These are phyloP conservation scores for Fusarium luffae DNA, from an alignment of 2,329 filamentous ascomycete species.

Conservation along the genomic window DNA sequence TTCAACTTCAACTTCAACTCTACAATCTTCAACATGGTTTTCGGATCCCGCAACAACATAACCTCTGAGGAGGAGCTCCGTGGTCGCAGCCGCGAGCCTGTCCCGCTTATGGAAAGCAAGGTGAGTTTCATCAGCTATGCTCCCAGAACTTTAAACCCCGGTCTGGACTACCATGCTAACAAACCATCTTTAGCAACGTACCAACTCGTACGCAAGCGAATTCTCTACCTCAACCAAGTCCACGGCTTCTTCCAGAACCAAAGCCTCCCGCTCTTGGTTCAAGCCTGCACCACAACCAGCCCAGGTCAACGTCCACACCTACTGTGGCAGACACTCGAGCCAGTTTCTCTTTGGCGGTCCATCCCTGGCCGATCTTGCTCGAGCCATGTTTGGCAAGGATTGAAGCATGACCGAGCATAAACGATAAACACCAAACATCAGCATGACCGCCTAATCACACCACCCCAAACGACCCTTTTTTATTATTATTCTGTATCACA, in stretches of 20 bases:
- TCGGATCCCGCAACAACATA: slow-evolving; percentile 20
- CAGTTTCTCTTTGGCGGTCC: slow-evolving; percentile 64
- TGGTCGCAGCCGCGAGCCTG: slow-evolving; percentile 39
- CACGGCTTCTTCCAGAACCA: slow-evolving; percentile 46
- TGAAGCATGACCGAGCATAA: slow-evolving; percentile 31
- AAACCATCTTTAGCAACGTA: slow-evolving; percentile 38
- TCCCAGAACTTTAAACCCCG: slow-evolving; percentile 5
- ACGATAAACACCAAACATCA: slow-evolving; percentile 2
- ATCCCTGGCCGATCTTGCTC: slow-evolving; percentile 57
- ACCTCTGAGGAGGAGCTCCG: slow-evolving; percentile 41
- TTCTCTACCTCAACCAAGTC: slow-evolving; percentile 33
- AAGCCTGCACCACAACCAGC: slow-evolving; percentile 54
- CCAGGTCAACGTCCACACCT: slow-evolving; percentile 65
- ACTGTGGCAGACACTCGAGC: slow-evolving; percentile 66
- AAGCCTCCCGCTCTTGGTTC: slow-evolving; percentile 49
- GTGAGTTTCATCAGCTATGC: slow-evolving; percentile 31
- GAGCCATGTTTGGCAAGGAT: slow-evolving; percentile 53
- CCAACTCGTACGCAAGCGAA: slow-evolving; percentile 48
- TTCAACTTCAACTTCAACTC: neutral
- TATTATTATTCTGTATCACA: slow-evolving; percentile 17
- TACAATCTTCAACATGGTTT: slow-evolving; percentile 25
- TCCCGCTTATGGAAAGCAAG: slow-evolving; percentile 41
- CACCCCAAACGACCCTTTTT: slow-evolving; percentile 1
- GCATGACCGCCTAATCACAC: slow-evolving; percentile 17
- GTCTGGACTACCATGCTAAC: slow-evolving; percentile 33